A percentile compares a stretch with the other conserved stretches of the same genome.
Evolutionary conservation across 176 grass and related monocot species (phyloP).

Genomic region (Melocanna baccifera): DNA sequence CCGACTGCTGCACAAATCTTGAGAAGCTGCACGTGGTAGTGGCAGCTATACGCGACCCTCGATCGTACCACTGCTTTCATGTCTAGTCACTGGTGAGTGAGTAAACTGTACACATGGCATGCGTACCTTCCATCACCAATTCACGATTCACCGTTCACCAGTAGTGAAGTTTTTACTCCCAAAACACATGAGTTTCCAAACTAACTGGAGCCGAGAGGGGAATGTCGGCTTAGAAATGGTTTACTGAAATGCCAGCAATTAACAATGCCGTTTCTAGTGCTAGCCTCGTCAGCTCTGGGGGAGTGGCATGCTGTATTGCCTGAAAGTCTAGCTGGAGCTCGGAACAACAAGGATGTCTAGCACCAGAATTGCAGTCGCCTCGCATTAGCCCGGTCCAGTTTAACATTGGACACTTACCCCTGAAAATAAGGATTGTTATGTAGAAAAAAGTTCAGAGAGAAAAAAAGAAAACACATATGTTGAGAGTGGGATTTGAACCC

Average conservation of each 20-base stretch:
- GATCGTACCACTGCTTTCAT: not conserved
- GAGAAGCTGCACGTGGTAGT: constrained; percentile 36
- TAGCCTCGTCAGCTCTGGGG: not conserved
- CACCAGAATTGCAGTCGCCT: too few relatives aligned
- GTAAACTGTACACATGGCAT: not conserved
- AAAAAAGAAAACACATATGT: not conserved
- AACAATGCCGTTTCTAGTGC: not conserved
- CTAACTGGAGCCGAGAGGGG: not conserved
- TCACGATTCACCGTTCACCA: not conserved
- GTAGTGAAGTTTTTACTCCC: not conserved
- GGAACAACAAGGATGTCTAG: too few relatives aligned
- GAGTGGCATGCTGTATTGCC: not conserved
- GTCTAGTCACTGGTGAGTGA: not conserved
- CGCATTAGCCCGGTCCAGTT: not conserved
- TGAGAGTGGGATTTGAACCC: constrained; percentile 65
- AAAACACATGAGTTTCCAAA: not conserved
- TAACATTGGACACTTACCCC: not conserved
- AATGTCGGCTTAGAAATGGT: not conserved
- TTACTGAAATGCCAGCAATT: not conserved
- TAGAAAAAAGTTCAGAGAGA: not conserved
- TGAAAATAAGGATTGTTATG: not conserved
- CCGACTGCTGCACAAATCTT: constrained; percentile 29
- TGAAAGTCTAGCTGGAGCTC: not conserved
- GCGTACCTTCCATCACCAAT: not conserved
- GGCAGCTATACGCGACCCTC: constrained; percentile 22